Evolutionary conservation across 805 yeast genomes (phyloP).

Genomic region (Isabelozyma pseudorhagii): DNA sequence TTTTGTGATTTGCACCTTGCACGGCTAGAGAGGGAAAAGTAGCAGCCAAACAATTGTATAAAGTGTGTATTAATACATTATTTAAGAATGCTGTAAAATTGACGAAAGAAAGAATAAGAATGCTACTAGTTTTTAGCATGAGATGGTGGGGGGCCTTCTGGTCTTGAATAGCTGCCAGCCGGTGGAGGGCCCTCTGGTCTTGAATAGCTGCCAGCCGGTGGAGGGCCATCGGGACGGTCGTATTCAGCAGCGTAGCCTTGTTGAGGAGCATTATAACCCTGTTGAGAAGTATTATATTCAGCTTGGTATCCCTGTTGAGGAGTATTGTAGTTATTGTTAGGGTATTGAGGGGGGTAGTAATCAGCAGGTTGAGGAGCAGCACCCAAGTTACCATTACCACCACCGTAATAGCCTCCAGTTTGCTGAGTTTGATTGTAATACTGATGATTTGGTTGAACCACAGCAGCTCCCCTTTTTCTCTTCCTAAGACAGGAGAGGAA

Average conservation of each 20-base stretch:
- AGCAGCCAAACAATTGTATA: background rate
- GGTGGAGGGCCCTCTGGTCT: slow-evolving; percentile 14
- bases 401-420: slow-evolving; percentile 7
- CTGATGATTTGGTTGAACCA: slow-evolving; percentile 7
- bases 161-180: slow-evolving; percentile 6
- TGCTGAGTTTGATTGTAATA: slow-evolving; percentile 11
- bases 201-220: slow-evolving; percentile 3
- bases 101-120: background rate
- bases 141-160: slow-evolving; percentile 16
- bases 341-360: slow-evolving; percentile 1
- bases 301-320: slow-evolving; percentile 1
- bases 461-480: background rate
- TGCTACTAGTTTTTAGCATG: slow-evolving; percentile 1
- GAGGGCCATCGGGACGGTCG: slow-evolving; percentile 1
- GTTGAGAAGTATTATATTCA: background rate
- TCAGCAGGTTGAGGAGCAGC: slow-evolving; percentile 6
- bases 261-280: background rate
- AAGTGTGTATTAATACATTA: background rate
- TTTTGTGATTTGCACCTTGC: background rate
- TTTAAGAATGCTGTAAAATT: background rate
- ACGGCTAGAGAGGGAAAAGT: background rate
- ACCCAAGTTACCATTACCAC: slow-evolving; percentile 1
- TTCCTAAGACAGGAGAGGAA: slow-evolving; percentile 7
- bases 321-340: background rate
- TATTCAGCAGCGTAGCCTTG: slow-evolving; percentile 2